phyloP scores from a whole-genome alignment of 768 basidiomycete species.

The Lactarius hengduanensis region DNA sequence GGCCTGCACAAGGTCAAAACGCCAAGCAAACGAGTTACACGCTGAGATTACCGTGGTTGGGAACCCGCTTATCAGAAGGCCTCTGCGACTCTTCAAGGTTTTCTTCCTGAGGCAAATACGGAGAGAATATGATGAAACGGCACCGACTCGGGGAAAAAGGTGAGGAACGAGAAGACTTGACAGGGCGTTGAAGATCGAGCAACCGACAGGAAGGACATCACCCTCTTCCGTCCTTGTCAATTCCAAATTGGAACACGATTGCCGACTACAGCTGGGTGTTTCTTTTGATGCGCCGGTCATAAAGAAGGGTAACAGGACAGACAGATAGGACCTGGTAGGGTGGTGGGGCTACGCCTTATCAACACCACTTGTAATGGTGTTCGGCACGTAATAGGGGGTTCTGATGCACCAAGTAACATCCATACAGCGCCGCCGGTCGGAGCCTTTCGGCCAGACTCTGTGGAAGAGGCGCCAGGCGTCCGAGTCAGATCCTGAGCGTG shows the following conservation, averaged over 20 bases:
- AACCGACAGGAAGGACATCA: conserved; percentile 5
- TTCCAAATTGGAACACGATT: not conserved
- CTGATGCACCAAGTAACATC: conserved; percentile 6
- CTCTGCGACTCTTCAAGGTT: not conserved
- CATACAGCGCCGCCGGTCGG: not conserved
- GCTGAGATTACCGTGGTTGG: not conserved
- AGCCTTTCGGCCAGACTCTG: not conserved
- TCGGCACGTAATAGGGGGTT: not conserved
- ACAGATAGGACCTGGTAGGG: not conserved
- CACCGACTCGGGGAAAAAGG: not conserved
- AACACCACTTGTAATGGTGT: not conserved
- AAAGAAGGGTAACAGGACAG: not conserved
- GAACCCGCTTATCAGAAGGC: conserved; percentile 7
- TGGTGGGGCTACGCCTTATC: not conserved
- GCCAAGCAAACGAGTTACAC: not conserved
- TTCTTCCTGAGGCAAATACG: not conserved
- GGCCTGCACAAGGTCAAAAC: not conserved
- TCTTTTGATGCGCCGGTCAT: not conserved
- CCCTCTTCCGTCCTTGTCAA: not conserved
- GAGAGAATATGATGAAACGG: not conserved
- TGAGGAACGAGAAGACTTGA: not conserved
- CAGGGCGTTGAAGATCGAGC: not conserved
- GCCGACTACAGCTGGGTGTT: not conserved
- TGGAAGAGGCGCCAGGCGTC: not conserved
- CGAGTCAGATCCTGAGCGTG: not conserved